Percentiles rank a stretch among this genome's conserved stretches.
Conservation (phyloP, 2,329 filamentous ascomycete genomes). For the Coniochaeta prunicola region DNA sequence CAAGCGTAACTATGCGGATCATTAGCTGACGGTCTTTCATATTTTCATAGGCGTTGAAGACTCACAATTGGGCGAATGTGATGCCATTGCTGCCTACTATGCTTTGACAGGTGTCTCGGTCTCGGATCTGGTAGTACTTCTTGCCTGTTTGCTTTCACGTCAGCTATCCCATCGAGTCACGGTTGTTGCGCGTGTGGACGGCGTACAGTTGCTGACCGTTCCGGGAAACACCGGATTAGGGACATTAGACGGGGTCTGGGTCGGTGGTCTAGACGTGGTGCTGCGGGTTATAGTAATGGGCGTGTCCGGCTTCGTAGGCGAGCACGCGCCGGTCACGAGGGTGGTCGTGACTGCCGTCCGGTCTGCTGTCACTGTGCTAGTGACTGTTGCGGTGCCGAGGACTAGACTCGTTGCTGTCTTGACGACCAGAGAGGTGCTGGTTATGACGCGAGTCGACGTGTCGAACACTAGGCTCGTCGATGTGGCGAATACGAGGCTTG, state of each 20-base stretch:
- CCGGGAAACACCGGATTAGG: slow-evolving; percentile 11
- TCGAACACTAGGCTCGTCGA: background rate
- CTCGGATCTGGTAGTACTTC: slow-evolving; percentile 8
- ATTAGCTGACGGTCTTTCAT: background rate
- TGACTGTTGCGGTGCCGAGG: slow-evolving; percentile 5
- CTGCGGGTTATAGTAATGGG: slow-evolving; percentile 6
- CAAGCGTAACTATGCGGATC: slow-evolving; percentile 9
- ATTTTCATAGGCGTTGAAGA: background rate
- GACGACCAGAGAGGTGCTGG: slow-evolving; percentile 4
- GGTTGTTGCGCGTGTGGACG: too few relatives aligned
- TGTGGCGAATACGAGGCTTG: slow-evolving; percentile 6
- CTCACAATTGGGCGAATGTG: slow-evolving; percentile 12
- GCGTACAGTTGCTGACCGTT: slow-evolving; percentile 12
- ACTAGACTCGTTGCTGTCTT: slow-evolving; percentile 8
- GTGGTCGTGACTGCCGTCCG: slow-evolving; percentile 7
- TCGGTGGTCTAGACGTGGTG: slow-evolving; percentile 3
- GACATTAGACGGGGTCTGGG: background rate
- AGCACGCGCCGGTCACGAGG: slow-evolving; percentile 3
- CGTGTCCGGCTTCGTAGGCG: slow-evolving; percentile 6
- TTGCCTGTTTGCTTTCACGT: slow-evolving; percentile 5
- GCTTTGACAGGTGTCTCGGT: slow-evolving; percentile 12
- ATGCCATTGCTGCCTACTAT: slow-evolving; percentile 11
- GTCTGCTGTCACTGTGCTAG: slow-evolving; percentile 6
- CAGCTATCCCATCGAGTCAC: background rate
- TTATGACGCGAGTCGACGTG: slow-evolving; percentile 3